These are phyloP conservation scores for Boletus edulis DNA, from an alignment of 768 basidiomycete species.

Conservation along the genomic window DNA sequence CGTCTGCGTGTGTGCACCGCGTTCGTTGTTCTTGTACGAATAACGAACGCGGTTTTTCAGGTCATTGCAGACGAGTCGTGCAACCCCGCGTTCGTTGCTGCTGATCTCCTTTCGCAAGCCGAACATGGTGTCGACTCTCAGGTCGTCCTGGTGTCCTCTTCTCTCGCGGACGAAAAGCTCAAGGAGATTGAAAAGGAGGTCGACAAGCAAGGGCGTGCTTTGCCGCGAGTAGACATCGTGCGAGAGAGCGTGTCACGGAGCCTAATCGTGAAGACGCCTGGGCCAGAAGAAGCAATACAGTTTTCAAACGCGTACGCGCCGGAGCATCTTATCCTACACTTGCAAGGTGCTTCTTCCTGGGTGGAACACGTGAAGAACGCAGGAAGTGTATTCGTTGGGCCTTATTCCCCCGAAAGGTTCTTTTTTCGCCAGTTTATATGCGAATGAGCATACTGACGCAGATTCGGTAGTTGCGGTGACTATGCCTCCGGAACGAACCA, in stretches of 20 bases:
- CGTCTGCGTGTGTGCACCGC: slow-evolving; percentile 50
- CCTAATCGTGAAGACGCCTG: slow-evolving; percentile 73
- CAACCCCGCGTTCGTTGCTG: slow-evolving; percentile 89
- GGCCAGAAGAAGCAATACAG: slow-evolving; percentile 70
- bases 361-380: slow-evolving; percentile 82
- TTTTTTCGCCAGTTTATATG: not conserved
- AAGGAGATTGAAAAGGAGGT: slow-evolving; percentile 81
- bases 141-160: slow-evolving; percentile 86
- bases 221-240: slow-evolving; percentile 88
- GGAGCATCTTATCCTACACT: slow-evolving; percentile 93
- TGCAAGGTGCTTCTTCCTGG: slow-evolving; percentile 64
- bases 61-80: slow-evolving; percentile 91
- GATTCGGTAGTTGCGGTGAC: slow-evolving; percentile 78
- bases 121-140: slow-evolving; percentile 99
- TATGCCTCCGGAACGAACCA: slow-evolving; percentile 99
- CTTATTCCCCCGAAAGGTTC: slow-evolving; percentile 94
- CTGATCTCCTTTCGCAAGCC: slow-evolving; percentile 95
- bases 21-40: slow-evolving; percentile 39
- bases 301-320: slow-evolving; percentile 99
- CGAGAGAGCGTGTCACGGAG: slow-evolving; percentile 87
- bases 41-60: slow-evolving; percentile 44
- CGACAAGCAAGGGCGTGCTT: slow-evolving; percentile 80
- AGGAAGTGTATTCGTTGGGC: slow-evolving; percentile 94
- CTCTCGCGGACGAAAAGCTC: slow-evolving; percentile 60
- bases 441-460: slow-evolving; percentile 1